Conservation (phyloP, 257 asterid species). For the Cruciata laevipes region DNA sequence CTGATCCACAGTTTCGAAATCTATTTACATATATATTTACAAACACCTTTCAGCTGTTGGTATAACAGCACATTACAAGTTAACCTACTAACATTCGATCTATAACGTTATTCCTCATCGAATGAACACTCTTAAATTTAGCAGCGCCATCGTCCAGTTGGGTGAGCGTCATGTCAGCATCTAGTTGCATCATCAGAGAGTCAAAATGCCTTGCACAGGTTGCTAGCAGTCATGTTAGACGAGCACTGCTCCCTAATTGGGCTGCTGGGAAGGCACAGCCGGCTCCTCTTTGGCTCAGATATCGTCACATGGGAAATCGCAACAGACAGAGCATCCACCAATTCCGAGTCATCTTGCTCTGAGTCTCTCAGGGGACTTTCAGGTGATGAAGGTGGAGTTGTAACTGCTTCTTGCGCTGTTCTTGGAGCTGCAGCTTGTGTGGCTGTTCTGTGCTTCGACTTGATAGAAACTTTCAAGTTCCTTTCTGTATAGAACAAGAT, state of each 20-base stretch:
- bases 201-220: slow-evolving; percentile 47
- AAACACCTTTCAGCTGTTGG: slow-evolving; percentile 1
- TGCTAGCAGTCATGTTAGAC: slow-evolving; percentile 36
- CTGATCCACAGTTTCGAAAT: not conserved
- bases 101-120: not conserved
- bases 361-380: slow-evolving; percentile 15
- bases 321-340: slow-evolving; percentile 40
- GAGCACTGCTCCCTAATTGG: slow-evolving; percentile 47
- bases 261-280: slow-evolving; percentile 33
- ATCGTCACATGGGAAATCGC: slow-evolving; percentile 40
- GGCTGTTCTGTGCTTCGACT: slow-evolving; percentile 25
- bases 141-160: slow-evolving; percentile 6
- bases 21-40: slow-evolving; percentile 15
- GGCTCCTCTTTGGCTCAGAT: slow-evolving; percentile 41
- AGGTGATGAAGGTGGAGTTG: slow-evolving; percentile 11
- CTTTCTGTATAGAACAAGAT: slow-evolving; percentile 38
- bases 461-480: slow-evolving; percentile 23
- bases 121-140: slow-evolving; percentile 6
- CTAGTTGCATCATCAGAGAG: slow-evolving; percentile 13
- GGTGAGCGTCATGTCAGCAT: slow-evolving; percentile 13
- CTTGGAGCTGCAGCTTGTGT: slow-evolving; percentile 20
- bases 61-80: not conserved
- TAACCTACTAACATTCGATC: not conserved
- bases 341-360: slow-evolving; percentile 33
- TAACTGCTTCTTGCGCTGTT: slow-evolving; percentile 12